phyloP scores from a whole-genome alignment of 495 filamentous ascomycete species.

The Neurospora sublineolata region DNA sequence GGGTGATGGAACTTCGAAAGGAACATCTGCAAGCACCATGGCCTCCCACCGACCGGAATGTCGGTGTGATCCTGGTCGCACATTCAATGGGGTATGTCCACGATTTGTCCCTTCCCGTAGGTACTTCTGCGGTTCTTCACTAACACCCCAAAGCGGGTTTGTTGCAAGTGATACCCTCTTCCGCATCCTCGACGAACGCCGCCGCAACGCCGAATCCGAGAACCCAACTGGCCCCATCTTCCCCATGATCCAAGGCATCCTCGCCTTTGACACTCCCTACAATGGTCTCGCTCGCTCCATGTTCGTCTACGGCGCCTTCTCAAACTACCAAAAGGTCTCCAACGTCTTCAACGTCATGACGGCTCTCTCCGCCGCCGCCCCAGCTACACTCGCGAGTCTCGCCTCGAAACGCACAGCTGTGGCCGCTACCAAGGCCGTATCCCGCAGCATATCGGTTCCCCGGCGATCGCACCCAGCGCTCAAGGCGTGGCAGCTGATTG shows the following conservation, averaged over 20 bases:
- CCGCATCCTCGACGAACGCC: conserved; percentile 32
- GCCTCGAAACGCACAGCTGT: conserved; percentile 20
- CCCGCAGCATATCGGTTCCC: conserved; percentile 8
- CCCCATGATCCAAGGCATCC: conserved; percentile 63
- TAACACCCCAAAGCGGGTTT: conserved; percentile 48
- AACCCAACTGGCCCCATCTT: conserved; percentile 36
- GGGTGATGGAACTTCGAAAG: conserved; percentile 79
- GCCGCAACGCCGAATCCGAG: conserved; percentile 13
- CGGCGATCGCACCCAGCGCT: conserved; percentile 32
- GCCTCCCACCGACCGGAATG: conserved; percentile 75
- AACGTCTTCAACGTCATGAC: conserved; percentile 64
- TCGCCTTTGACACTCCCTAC: conserved; percentile 91
- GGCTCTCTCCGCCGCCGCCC: conserved; percentile 38
- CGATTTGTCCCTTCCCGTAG: too few species aligned
- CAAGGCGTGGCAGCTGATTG: conserved; percentile 69
- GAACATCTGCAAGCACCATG: conserved; percentile 59
- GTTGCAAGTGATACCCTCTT: conserved; percentile 79
- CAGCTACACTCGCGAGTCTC: conserved; percentile 39
- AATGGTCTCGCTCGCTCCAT: conserved; percentile 82
- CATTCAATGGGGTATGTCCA: conserved; percentile 73
- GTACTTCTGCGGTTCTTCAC: background rate
- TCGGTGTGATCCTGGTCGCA: conserved; percentile 72
- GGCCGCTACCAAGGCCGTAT: conserved; percentile 31
- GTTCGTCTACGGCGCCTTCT: conserved; percentile 82
- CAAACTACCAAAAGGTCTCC: conserved; percentile 69